Evolutionary conservation across 805 yeast genomes (phyloP), one percentile per base, ranked within the genome.

Genomic region (Starmerella geochares): DNA sequence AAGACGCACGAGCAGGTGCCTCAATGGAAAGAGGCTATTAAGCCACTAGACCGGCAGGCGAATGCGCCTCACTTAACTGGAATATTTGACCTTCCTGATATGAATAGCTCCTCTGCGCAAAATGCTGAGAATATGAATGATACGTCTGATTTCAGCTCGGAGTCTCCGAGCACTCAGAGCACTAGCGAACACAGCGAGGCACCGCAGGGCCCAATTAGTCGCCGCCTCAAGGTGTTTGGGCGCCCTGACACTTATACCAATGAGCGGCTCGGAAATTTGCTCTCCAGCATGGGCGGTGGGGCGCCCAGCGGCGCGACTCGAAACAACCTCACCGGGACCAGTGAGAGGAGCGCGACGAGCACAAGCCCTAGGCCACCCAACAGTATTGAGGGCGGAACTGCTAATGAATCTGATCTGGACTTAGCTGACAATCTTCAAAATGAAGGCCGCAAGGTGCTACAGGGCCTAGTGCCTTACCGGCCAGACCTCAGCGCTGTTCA

Each of bases 221-320:
- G 61, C 10, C 49, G 56, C 8, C 53, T 59, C 33, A 56, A 59
- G 24, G 54, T 59, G 17, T 59, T 58, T 33, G 59, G 60, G 8
- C 48, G 50, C 4, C 52, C 58, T 2, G 59, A 59, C 35, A 59
- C 62, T 2, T 59, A 48, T 48, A 59, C 62, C 13, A 58, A 58
- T 41, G 56, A 59, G 37, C 50, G 57, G 10, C 49, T 57, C 16
- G 57, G 59, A 9, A 54, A 54, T 21, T 44, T 59, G 29, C 48
- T 58, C 10, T 46, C 56, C 13, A 54, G 50, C 47, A 56, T 39
- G 49, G 60, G 54, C 11, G 48, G 32, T 7, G 32, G 32, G 42
- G 33, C 19, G 31, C 8, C 35, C n/a, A 6, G 16, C 37, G 50
- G 45, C 3, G 14, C 47, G 2, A 16, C 36, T 13, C 29, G 25